These are phyloP conservation scores for Haplosporangium sp. DNA, from an alignment of 371 early-diverging fungal genomes.

Conservation along the genomic window DNA sequence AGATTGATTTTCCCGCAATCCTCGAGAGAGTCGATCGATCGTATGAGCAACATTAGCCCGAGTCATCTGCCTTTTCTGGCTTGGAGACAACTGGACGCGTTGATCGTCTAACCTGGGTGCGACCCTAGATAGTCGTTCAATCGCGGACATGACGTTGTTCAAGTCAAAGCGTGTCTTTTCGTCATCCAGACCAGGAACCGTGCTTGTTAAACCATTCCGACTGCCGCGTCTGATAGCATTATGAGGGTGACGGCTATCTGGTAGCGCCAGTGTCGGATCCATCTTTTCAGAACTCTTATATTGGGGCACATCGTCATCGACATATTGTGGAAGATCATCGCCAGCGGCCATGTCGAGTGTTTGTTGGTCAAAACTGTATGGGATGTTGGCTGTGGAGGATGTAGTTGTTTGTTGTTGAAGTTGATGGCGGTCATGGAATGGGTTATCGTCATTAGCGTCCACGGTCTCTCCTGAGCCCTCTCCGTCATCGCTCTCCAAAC, in stretches of 20 bases:
- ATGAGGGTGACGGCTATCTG: too few relatives aligned
- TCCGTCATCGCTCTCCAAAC: conserved; percentile 12
- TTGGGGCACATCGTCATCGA: conserved; percentile 26
- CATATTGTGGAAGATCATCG: conserved; percentile 40
- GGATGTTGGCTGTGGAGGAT: background rate
- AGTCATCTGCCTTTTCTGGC: conserved; percentile 27
- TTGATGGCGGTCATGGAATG: conserved; percentile 19
- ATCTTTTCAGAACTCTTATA: conserved; percentile 27
- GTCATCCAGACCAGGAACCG: conserved; percentile 16
- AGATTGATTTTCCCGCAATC: conserved; percentile 58
- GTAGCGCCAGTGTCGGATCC: background rate
- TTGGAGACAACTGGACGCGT: conserved; percentile 54
- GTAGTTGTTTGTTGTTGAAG: conserved; percentile 1
- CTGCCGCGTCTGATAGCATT: background rate
- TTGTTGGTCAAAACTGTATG: conserved; percentile 30
- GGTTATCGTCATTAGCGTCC: conserved; percentile 3
- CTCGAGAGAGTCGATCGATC: conserved; percentile 58
- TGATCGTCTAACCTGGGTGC: conserved; percentile 66
- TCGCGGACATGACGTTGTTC: conserved; percentile 62
- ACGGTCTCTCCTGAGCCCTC: background rate
- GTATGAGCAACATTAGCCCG: conserved; percentile 30
- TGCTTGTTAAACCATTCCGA: background rate
- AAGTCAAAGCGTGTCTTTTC: conserved; percentile 59
- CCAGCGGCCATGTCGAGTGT: conserved; percentile 30
- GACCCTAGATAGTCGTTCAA: conserved; percentile 59